Evolutionary conservation across 2,329 filamentous ascomycete species (phyloP), one percentile per base, ranked within the genome.

Genomic region (Neonectria punicea): DNA sequence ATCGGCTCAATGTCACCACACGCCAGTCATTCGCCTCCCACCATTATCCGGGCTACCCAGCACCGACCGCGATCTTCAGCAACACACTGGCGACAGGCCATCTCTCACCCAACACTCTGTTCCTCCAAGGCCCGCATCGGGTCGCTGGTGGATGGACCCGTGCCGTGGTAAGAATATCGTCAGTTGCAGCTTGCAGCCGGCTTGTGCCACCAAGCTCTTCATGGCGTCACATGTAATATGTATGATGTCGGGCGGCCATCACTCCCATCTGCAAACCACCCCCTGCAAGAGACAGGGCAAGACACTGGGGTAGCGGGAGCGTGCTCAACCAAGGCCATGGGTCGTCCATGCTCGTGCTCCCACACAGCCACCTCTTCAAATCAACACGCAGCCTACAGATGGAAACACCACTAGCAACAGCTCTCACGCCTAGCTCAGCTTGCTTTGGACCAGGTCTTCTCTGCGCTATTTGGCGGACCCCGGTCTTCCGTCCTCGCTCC

Each of bases 291-390:
- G 34, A 25, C 53, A 58, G 53, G 49, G 58, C 58, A 53, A 61
- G 53, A 54, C 57, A 55, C 39, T 47, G 47, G 58, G 58, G 58
- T 53, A 41, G 32, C n/a, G 28, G 58, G 46, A 53, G 44, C 28
- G 39, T 34, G 41, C 53, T 62, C 22, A 28, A 25, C 53, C 63
- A 43, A 55, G 28, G 25, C 55, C 53, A 36, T 53, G 53, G 57
- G 34, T 59, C 44, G 28, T 39, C 59, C 43, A 54, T 53, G 50
- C 43, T 62, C 41, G 32, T 14, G 54, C 49, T 62, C 47, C 54
- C n/a, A 62, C 39, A 53, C 49, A 61, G 44, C 59, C 59, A 56
- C 43, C 30, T 20, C 53, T 56, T 46, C 58, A 57, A 65, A 51
- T 43, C 46, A 61, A 30, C 53, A 25, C 28, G 36, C 43, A 53